A percentile compares a stretch with the other conserved stretches of the same genome.
phyloP scores from a whole-genome alignment of 2,329 filamentous ascomycete species.

The Exophiala phaeomuriformis region DNA sequence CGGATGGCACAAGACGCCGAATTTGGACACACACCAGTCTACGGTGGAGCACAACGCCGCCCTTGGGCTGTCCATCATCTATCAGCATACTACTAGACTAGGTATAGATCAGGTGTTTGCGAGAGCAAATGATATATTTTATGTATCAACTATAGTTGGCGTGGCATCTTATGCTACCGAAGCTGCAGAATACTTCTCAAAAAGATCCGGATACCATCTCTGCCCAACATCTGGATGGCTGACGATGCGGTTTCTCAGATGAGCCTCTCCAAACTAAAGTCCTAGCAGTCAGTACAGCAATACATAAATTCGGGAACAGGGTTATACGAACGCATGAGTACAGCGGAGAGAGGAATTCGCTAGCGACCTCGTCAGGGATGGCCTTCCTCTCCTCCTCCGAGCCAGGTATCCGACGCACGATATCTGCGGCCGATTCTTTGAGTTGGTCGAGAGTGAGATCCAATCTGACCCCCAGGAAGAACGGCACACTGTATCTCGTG shows the following conservation, averaged over 20 bases:
- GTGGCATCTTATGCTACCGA: no score
- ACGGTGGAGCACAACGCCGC: no score
- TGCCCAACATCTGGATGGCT: conserved; percentile 2
- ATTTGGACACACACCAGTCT: no score
- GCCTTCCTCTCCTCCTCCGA: not conserved
- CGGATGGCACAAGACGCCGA: no score
- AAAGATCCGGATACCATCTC: conserved; percentile 2
- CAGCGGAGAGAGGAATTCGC: not conserved
- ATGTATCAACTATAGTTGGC: not conserved
- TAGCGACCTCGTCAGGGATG: not conserved
- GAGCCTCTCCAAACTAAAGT: not conserved
- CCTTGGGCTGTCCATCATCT: no score
- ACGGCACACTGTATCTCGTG: conserved; percentile 44
- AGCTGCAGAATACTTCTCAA: not conserved
- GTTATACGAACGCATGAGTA: not conserved
- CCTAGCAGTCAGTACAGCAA: not conserved
- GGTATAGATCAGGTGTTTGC: no score
- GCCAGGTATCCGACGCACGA: not conserved
- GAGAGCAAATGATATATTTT: not conserved
- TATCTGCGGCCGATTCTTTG: not conserved
- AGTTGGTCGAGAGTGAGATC: conserved; percentile 1
- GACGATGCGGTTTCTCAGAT: not conserved
- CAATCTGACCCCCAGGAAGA: conserved; percentile 48
- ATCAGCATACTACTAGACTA: no score
- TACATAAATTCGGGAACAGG: not conserved